Conservation (phyloP, 139 green algal species). For the Chlorella sp. region DNA sequence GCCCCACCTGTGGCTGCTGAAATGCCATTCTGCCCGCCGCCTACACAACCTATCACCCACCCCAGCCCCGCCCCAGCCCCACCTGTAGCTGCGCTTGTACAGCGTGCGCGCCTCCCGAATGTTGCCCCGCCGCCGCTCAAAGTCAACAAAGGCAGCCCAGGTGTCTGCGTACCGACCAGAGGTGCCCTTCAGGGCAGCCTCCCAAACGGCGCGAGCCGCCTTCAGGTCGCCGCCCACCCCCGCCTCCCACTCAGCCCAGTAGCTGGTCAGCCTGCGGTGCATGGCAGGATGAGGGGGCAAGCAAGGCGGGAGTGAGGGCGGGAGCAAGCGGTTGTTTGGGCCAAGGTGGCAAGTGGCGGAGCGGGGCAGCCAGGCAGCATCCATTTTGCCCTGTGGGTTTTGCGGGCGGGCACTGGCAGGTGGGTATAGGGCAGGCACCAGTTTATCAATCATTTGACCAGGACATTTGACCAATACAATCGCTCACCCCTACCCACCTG, state of each 20-base stretch:
- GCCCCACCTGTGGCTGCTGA: no score
- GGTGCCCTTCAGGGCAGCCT: slow-evolving; percentile 61
- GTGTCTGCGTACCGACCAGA: slow-evolving; percentile 41
- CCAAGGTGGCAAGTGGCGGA: background rate
- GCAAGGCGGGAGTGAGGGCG: background rate
- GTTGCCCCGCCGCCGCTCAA: slow-evolving; percentile 62
- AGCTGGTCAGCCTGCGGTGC: slow-evolving; percentile 59
- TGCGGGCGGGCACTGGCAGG: no score
- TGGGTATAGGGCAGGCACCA: no score
- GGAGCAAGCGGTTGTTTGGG: no score
- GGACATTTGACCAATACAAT: no score
- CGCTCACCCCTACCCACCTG: slow-evolving; percentile 1
- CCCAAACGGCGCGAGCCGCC: slow-evolving; percentile 75
- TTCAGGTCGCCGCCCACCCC: slow-evolving; percentile 52
- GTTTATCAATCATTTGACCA: no score
- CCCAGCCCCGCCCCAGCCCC: background rate
- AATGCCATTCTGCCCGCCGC: background rate
- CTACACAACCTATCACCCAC: background rate
- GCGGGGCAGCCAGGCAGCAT: background rate
- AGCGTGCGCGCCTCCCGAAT: slow-evolving; percentile 55
- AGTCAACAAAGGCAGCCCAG: slow-evolving; percentile 70
- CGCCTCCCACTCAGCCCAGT: slow-evolving; percentile 77
- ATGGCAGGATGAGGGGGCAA: background rate
- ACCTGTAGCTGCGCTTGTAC: slow-evolving; percentile 67
- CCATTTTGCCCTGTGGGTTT: no score